Conservation (phyloP, 1,284 basidiomycete genomes). For the Ustilago bromivora region DNA sequence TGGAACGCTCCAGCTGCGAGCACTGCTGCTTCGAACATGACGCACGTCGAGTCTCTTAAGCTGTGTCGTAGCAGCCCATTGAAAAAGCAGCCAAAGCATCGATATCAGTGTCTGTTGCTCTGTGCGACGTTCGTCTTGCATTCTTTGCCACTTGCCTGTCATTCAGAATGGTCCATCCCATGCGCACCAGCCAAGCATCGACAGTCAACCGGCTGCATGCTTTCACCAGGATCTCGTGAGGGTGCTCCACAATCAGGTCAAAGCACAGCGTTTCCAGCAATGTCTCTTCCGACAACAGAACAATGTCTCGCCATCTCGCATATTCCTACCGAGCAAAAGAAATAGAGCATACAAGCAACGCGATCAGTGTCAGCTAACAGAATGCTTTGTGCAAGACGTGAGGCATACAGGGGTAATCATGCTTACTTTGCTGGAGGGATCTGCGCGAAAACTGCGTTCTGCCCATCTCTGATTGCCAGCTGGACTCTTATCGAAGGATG, state of each 20-base stretch:
- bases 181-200: constrained; percentile 43
- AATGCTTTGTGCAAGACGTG: neutral
- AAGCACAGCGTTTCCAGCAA: constrained; percentile 90
- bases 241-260: constrained; percentile 85
- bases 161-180: constrained; percentile 61
- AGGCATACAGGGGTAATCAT: neutral
- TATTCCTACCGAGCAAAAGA: constrained; percentile 41
- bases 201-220: constrained; percentile 55
- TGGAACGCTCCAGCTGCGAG: constrained; percentile 63
- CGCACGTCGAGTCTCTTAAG: constrained; percentile 56
- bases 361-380: neutral
- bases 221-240: constrained; percentile 73
- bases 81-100: neutral
- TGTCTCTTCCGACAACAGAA: constrained; percentile 83
- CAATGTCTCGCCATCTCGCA: constrained; percentile 76
- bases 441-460: constrained; percentile 53
- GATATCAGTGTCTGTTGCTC: constrained; percentile 3
- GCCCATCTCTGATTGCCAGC: constrained; percentile 64
- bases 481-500: constrained; percentile 76
- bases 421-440: constrained; percentile 41
- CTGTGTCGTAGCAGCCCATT: constrained; percentile 10
- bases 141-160: constrained; percentile 34
- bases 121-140: neutral
- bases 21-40: constrained; percentile 64
- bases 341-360: neutral